phyloP scores from a whole-genome alignment of 2,329 filamentous ascomycete species.

The Hymenoscyphus fraxineus region DNA sequence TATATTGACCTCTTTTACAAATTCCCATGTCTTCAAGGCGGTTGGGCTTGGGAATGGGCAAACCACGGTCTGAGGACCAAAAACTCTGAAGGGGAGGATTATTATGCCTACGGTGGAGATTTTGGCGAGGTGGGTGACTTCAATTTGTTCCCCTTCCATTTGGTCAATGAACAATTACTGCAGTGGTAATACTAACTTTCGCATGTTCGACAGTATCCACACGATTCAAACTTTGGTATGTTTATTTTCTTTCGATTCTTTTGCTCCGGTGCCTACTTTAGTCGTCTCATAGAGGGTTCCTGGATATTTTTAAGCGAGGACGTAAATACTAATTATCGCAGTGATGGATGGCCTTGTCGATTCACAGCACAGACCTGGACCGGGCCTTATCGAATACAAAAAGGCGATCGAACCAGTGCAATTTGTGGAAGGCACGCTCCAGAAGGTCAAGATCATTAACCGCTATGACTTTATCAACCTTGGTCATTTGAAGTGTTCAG shows the following conservation, averaged over 20 bases:
- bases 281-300: too few species aligned
- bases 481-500: constrained; percentile 41
- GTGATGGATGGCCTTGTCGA: constrained; percentile 52
- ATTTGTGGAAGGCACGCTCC: constrained; percentile 35
- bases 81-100: constrained; percentile 30
- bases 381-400: constrained; percentile 54
- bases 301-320: too few species aligned
- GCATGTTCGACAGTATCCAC: constrained; percentile 27
- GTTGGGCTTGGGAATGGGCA: constrained; percentile 41
- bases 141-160: too few species aligned
- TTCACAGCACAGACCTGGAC: constrained; percentile 52
- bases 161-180: too few species aligned
- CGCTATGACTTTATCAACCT: constrained; percentile 52
- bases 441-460: constrained; percentile 38
- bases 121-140: constrained; percentile 35
- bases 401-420: constrained; percentile 55
- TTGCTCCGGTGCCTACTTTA: too few species aligned
- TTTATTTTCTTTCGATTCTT: too few species aligned
- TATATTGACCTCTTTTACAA: constrained; percentile 58
- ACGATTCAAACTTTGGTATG: constrained; percentile 26
- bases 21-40: constrained; percentile 37
- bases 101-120: constrained; percentile 43
- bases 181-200: too few species aligned
- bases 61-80: constrained; percentile 35
- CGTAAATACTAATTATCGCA: too few species aligned